Evolutionary conservation across 2,329 filamentous ascomycete genomes (phyloP), one percentile per base, ranked within the genome.

Genomic region (Pezicula rhizophila): DNA sequence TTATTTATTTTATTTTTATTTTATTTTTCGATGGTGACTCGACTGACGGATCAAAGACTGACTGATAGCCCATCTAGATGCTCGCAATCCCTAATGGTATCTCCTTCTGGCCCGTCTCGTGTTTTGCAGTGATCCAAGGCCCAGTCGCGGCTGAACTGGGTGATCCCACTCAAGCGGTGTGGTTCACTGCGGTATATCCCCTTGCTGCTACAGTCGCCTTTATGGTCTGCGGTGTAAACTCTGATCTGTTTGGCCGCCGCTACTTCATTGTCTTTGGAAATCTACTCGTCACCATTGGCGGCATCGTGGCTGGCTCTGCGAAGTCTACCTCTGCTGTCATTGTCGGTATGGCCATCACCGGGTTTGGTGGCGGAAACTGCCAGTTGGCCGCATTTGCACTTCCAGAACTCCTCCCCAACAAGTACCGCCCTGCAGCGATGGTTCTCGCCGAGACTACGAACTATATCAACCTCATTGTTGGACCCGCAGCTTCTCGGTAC

Each of bases 211-310:
- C 68, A 2, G 67, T 70, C 17, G 6, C 12, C 12, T 41, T 26
- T 34, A 34, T 42, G 8, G 23, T 15, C 46, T 57, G 63, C 46
- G 66, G 66, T 33, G 61, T 71, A 5, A 75, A 75, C 57, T 72
- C 69, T 10, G 72, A 76, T 57, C 60, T 75, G 11, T 66, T 75
- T 17, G 72, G 73, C 12, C 67, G 73, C 48, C 64, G 71, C 28
- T 73, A 69, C 69, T 73, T 74, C 54, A 59, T 74, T 38, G 63
- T 72, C 2, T 57, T 64, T 20, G 71, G 71, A 15, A 73, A 73
- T 51, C 56, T 70, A 37, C 50, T 70, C 14, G 60, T 65, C 34
- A 65, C 65, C 44, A 51, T 69, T n/a, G 68, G 69, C 6, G 64
- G 68, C 49, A 64, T 71, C 11, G 54, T 72, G 4, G 67, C 66